Evolutionary conservation across 768 basidiomycete genomes (phyloP).

Genomic region (Daedaleopsis sinensis): DNA sequence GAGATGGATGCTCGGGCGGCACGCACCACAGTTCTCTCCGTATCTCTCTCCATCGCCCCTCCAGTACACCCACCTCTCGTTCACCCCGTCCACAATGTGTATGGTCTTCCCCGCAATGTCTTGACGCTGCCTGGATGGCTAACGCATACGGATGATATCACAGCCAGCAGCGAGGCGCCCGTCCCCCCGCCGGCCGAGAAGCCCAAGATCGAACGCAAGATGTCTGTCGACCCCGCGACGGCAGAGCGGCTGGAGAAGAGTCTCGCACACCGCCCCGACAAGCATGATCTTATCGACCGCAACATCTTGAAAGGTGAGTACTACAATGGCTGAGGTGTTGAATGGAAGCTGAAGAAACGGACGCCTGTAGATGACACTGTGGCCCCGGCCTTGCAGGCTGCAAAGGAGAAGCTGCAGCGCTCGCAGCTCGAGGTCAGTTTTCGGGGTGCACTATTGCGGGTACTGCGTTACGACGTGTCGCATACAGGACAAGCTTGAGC

Average conservation of each 20-base stretch:
- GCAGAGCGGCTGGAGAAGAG: slow-evolving; percentile 54
- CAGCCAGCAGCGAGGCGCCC: slow-evolving; percentile 3
- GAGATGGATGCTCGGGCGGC: not conserved
- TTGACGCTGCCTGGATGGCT: not conserved
- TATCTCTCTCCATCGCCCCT: slow-evolving; percentile 1
- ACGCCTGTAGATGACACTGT: slow-evolving; percentile 58
- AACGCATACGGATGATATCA: not conserved
- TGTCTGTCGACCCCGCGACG: slow-evolving; percentile 37
- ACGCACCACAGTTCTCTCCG: slow-evolving; percentile 1
- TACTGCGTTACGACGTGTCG: not conserved
- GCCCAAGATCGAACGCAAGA: slow-evolving; percentile 27
- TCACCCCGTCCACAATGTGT: slow-evolving; percentile 7
- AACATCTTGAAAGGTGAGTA: slow-evolving; percentile 69
- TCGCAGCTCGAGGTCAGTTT: slow-evolving; percentile 62
- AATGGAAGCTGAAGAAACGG: not conserved
- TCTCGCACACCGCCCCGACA: slow-evolving; percentile 57
- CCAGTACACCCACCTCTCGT: not conserved
- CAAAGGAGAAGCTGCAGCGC: slow-evolving; percentile 58
- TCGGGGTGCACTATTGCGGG: not conserved
- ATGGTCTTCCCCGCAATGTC: not conserved
- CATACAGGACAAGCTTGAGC: slow-evolving; percentile 62
- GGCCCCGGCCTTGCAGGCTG: slow-evolving; percentile 61
- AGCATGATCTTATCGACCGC: slow-evolving; percentile 62
- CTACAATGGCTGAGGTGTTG: not conserved
- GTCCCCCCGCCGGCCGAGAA: slow-evolving; percentile 3